Conservation (phyloP, 2,329 filamentous ascomycete genomes). For the Proliferodiscus dingleyae region DNA sequence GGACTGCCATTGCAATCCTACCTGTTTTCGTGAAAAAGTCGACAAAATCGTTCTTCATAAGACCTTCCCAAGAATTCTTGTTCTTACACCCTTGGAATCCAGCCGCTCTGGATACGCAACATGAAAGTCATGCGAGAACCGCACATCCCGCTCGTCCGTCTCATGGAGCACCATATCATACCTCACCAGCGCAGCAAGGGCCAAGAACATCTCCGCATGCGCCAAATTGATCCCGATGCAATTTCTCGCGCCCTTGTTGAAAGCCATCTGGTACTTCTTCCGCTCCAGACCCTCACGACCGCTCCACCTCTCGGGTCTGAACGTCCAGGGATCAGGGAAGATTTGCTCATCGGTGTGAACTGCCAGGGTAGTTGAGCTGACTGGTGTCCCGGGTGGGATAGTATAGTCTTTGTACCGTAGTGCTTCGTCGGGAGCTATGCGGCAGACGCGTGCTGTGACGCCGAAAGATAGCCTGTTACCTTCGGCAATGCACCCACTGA, state of each 20-base stretch:
- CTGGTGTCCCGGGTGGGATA: conserved; percentile 17
- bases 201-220: conserved; percentile 12
- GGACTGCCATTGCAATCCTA: no score
- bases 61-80: no score
- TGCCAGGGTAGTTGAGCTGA: conserved; percentile 14
- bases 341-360: conserved; percentile 29
- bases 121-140: no score
- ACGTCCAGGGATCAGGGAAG: conserved; percentile 23
- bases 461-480: conserved; percentile 29
- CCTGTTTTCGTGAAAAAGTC: no score
- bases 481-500: conserved; percentile 30
- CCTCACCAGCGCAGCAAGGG: conserved; percentile 1
- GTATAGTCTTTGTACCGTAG: conserved; percentile 11
- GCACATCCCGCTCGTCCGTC: no score
- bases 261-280: conserved; percentile 34
- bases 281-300: conserved; percentile 22
- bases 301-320: conserved; percentile 37
- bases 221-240: conserved; percentile 35
- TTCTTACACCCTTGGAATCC: no score
- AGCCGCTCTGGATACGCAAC: no score
- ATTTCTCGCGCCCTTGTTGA: conserved; percentile 36
- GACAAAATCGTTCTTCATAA: no score
- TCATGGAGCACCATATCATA: no score
- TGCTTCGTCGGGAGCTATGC: conserved; percentile 21
- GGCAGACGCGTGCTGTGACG: conserved; percentile 27